Percentiles rank a stretch among this genome's conserved stretches.
phyloP scores from a whole-genome alignment of 805 yeast species.

The Barnettozyma sucrosica region DNA sequence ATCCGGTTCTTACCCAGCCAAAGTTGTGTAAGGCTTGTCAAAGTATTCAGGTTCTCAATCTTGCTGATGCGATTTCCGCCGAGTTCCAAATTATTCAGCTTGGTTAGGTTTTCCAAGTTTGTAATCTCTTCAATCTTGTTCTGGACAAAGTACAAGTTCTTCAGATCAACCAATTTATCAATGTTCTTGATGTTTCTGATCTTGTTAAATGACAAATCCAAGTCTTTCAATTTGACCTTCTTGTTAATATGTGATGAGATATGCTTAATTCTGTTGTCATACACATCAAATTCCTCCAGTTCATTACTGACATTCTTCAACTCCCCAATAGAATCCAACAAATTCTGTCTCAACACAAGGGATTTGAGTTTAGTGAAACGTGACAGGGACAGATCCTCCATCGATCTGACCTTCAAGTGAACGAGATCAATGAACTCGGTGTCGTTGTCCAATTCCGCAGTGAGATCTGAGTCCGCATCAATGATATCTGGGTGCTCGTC shows the following conservation, averaged over 20 bases:
- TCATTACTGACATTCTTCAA: conserved; percentile 54
- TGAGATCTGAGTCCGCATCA: conserved; percentile 64
- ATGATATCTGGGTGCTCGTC: conserved; percentile 43
- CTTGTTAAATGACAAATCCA: conserved; percentile 88
- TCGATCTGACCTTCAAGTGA: conserved; percentile 60
- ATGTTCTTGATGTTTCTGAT: conserved; percentile 81
- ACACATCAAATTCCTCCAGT: conserved; percentile 76
- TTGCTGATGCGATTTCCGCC: conserved; percentile 78
- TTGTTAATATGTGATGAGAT: conserved; percentile 66
- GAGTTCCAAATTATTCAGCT: conserved; percentile 68
- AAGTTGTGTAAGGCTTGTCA: conserved; percentile 59
- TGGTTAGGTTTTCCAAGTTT: conserved; percentile 49
- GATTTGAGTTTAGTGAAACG: conserved; percentile 53
- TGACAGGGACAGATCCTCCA: conserved; percentile 54
- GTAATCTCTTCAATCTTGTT: conserved; percentile 74
- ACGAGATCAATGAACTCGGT: conserved; percentile 56
- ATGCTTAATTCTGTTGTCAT: conserved; percentile 87
- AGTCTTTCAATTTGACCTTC: conserved; percentile 45
- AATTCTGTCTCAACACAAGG: conserved; percentile 77
- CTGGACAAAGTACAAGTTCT: conserved; percentile 79
- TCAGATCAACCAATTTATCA: conserved; percentile 53
- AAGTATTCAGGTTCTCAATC: conserved; percentile 51
- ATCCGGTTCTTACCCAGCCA: conserved; percentile 94
- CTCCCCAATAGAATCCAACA: conserved; percentile 66
- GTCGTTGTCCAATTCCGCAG: conserved; percentile 49